phyloP scores from a whole-genome alignment of 1,284 basidiomycete genomes.

The Trametes versicolor region DNA sequence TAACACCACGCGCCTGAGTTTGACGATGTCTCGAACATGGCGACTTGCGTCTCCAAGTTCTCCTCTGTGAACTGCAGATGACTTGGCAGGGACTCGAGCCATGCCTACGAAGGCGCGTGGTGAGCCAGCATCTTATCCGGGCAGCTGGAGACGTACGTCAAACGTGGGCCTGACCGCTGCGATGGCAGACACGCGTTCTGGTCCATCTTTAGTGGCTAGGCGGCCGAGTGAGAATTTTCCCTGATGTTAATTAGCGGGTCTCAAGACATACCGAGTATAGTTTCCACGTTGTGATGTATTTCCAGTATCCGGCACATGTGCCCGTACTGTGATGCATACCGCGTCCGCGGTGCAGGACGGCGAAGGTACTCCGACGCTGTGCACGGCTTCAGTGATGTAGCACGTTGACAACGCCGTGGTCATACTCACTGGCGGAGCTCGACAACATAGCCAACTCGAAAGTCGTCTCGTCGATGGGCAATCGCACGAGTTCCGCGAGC shows the following conservation, averaged over 20 bases:
- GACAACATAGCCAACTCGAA: slow-evolving; percentile 75
- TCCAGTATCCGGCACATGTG: slow-evolving; percentile 73
- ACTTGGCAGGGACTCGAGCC: slow-evolving; percentile 70
- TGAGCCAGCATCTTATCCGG: not conserved
- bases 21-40: slow-evolving; percentile 80
- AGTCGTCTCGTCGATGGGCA: slow-evolving; percentile 80
- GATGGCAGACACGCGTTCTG: slow-evolving; percentile 39
- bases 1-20: slow-evolving; percentile 83
- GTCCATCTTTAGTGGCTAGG: slow-evolving; percentile 37
- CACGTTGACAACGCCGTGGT: not conserved
- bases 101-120: slow-evolving; percentile 54
- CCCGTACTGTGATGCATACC: slow-evolving; percentile 73
- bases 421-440: slow-evolving; percentile 63
- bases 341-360: slow-evolving; percentile 64
- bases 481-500: slow-evolving; percentile 59
- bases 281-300: slow-evolving; percentile 68
- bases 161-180: slow-evolving; percentile 52
- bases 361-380: slow-evolving; percentile 67
- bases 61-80: slow-evolving; percentile 74
- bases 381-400: not conserved
- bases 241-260: not conserved
- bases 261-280: slow-evolving; percentile 41
- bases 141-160: slow-evolving; percentile 47
- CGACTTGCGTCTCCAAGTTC: slow-evolving; percentile 71
- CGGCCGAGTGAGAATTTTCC: not conserved